phyloP scores from a whole-genome alignment of 352 stramenopile genomes.

The Elongisporangium anandrum region DNA sequence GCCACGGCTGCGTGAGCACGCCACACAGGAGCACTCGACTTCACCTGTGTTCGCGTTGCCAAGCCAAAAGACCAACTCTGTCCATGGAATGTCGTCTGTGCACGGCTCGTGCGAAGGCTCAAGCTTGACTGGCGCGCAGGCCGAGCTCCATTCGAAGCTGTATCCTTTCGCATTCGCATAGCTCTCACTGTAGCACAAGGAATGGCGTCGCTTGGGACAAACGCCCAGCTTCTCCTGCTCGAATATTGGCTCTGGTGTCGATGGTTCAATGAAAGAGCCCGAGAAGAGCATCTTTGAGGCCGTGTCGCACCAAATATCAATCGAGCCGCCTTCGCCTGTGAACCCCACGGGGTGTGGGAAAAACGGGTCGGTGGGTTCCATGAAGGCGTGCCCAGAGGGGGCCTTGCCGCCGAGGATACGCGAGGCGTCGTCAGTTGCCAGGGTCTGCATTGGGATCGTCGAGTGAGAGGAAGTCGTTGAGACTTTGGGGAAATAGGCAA shows the following conservation, averaged over 20 bases:
- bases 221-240: slow-evolving; percentile 1
- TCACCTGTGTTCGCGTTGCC: slow-evolving; percentile 39
- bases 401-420: background rate
- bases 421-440: background rate
- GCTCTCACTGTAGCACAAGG: background rate
- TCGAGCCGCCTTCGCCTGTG: background rate
- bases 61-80: slow-evolving; percentile 57
- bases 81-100: slow-evolving; percentile 47
- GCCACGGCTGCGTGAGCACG: slow-evolving; percentile 12
- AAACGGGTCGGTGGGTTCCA: background rate
- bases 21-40: slow-evolving; percentile 35
- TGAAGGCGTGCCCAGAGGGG: background rate
- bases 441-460: background rate
- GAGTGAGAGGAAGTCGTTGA: background rate
- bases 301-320: background rate
- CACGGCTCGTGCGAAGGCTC: slow-evolving; percentile 48
- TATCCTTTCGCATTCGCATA: background rate
- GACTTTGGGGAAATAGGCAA: background rate
- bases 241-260: slow-evolving; percentile 20
- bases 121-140: slow-evolving; percentile 11
- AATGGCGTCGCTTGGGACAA: background rate
- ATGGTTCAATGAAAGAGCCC: slow-evolving; percentile 16
- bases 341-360: background rate
- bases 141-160: background rate
- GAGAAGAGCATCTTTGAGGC: slow-evolving; percentile 13